phyloP scores from a whole-genome alignment of 805 yeast genomes.

The Hanseniaspora pseudoguilliermondii region DNA sequence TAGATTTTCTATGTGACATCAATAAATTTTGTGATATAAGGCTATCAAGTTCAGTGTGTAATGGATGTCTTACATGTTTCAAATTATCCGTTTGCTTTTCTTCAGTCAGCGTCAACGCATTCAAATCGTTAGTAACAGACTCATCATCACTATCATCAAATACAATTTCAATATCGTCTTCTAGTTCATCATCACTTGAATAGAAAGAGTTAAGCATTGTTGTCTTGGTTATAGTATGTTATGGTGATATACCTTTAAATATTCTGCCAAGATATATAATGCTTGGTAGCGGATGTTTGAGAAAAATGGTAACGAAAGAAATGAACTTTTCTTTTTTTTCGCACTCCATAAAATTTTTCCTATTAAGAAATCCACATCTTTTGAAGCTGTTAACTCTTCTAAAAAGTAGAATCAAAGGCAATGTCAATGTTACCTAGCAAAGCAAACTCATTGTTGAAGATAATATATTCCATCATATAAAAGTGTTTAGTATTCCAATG shows the following conservation, averaged over 20 bases:
- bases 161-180: conserved; percentile 4
- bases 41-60: background rate
- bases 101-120: background rate
- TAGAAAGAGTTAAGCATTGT: background rate
- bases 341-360: too few relatives aligned
- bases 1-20: conserved; percentile 2
- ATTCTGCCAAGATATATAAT: background rate
- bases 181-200: background rate
- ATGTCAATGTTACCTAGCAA: too few relatives aligned
- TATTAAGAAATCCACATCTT: background rate
- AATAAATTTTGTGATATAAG: background rate
- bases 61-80: background rate
- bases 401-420: too few relatives aligned
- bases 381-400: too few relatives aligned
- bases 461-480: too few relatives aligned
- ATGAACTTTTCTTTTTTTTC: background rate
- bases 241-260: background rate
- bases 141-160: conserved; percentile 9
- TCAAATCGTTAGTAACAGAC: background rate
- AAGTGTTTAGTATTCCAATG: background rate
- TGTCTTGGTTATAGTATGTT: background rate
- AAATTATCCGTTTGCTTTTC: background rate
- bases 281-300: background rate
- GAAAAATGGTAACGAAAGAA: background rate
- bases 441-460: too few relatives aligned